Percentiles rank a stretch among this genome's conserved stretches.
Evolutionary conservation across 805 yeast genomes (phyloP).

Genomic region (Isabelozyma heimii): DNA sequence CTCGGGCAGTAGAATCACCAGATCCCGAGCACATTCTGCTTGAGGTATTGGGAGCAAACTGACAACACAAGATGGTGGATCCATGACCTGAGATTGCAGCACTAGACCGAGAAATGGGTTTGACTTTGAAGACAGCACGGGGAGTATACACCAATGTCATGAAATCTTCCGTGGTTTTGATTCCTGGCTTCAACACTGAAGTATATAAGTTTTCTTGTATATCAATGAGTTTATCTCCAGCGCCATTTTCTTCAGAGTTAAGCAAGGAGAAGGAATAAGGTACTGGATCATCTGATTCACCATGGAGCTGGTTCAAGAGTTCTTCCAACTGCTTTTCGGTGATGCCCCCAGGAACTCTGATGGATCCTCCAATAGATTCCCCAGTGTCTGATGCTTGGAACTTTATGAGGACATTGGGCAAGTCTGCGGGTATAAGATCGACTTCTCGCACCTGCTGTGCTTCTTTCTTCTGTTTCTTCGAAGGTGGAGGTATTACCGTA

Average conservation of each 20-base stretch:
- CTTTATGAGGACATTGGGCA: conserved; percentile 83
- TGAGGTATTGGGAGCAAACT: conserved; percentile 88
- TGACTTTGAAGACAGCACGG: conserved; percentile 90
- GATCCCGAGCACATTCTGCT: conserved; percentile 90
- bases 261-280: conserved; percentile 84
- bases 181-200: conserved; percentile 82
- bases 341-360: conserved; percentile 89
- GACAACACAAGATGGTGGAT: conserved; percentile 85
- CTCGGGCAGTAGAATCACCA: conserved; percentile 92
- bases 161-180: conserved; percentile 88
- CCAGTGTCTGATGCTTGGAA: conserved; percentile 95
- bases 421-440: conserved; percentile 66
- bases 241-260: conserved; percentile 26
- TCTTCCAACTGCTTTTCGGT: conserved; percentile 85
- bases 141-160: conserved; percentile 91
- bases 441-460: conserved; percentile 82
- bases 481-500: conserved; percentile 88
- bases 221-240: conserved; percentile 53
- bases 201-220: conserved; percentile 74
- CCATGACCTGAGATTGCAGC: conserved; percentile 97
- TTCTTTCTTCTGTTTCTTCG: conserved; percentile 79
- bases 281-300: conserved; percentile 73
- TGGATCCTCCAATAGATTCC: conserved; percentile 74
- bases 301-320: conserved; percentile 75
- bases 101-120: conserved; percentile 84